Percentiles rank a stretch among this genome's conserved stretches.
Conservation (phyloP, 768 basidiomycete species). For the Hemileccinum impolitum region DNA sequence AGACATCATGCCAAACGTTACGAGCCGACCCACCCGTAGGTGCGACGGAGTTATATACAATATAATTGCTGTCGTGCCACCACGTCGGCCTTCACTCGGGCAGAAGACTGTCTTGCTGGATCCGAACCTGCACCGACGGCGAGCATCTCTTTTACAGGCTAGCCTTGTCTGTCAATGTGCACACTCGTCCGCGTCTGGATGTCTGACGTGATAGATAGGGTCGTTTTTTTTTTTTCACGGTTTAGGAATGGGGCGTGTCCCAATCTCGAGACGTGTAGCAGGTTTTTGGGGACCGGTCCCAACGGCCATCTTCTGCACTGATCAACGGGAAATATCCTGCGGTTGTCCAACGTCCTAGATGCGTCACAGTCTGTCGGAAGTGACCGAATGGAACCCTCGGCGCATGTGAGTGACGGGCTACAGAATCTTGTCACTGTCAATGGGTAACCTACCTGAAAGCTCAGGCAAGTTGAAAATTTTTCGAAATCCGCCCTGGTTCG, state of each 20-base stretch:
- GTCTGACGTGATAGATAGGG: constrained; percentile 1
- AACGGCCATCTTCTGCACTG: neutral
- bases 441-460: neutral
- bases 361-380: neutral
- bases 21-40: too few species aligned
- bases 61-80: neutral
- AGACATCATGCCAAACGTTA: neutral
- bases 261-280: too few species aligned
- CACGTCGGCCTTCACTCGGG: neutral
- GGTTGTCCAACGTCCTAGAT: neutral
- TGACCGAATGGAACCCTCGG: neutral
- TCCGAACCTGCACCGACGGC: too few species aligned
- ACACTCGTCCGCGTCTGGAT: neutral
- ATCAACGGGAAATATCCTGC: neutral
- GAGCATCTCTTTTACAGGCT: too few species aligned
- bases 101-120: too few species aligned
- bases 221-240: neutral
- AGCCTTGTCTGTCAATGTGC: neutral
- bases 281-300: too few species aligned
- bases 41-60: neutral
- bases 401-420: too few species aligned
- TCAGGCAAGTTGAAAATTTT: neutral
- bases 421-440: too few species aligned
- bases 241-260: too few species aligned
- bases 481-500: neutral